Evolutionary conservation across 352 stramenopile species (phyloP).

Genomic region (Aphanomyces euteiches): DNA sequence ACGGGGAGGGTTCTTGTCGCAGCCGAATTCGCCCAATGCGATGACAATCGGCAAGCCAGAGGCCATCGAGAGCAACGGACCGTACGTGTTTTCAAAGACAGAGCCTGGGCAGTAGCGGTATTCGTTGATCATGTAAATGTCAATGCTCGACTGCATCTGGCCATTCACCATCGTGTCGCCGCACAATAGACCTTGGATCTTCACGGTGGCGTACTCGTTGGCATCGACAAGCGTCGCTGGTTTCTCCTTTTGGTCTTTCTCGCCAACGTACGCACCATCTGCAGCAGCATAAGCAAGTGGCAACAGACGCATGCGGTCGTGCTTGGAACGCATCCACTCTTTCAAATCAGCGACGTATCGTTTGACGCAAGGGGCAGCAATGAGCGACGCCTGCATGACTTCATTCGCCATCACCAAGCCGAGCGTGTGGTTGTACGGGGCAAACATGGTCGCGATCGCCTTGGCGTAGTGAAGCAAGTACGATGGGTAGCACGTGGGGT

Average conservation of each 20-base stretch:
- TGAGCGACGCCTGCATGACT: constrained; percentile 29
- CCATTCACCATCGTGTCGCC: constrained; percentile 80
- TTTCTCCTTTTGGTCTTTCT: constrained; percentile 16
- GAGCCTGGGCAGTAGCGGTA: constrained; percentile 79
- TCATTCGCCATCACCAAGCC: constrained; percentile 31
- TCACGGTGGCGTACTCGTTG: constrained; percentile 77
- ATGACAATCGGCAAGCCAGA: constrained; percentile 78
- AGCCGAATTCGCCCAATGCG: constrained; percentile 79
- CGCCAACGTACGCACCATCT: constrained; percentile 25
- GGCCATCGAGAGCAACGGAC: constrained; percentile 64
- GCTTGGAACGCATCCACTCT: constrained; percentile 30
- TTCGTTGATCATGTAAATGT: constrained; percentile 87
- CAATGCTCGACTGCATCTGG: constrained; percentile 76
- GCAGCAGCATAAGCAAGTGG: constrained; percentile 30
- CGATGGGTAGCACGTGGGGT: constrained; percentile 28
- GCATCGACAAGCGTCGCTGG: constrained; percentile 30
- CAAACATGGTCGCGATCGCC: constrained; percentile 17
- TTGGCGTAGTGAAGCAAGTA: constrained; percentile 33
- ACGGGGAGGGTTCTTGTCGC: constrained; percentile 43
- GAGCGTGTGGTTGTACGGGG: constrained; percentile 31
- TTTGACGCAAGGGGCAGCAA: constrained; percentile 30
- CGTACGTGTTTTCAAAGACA: constrained; percentile 66
- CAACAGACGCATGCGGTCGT: constrained; percentile 23
- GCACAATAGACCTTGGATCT: constrained; percentile 80
- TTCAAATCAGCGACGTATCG: constrained; percentile 31